Base-by-base conservation (phyloP, 306 rosid species). In the Cicer cuneatum region DNA sequence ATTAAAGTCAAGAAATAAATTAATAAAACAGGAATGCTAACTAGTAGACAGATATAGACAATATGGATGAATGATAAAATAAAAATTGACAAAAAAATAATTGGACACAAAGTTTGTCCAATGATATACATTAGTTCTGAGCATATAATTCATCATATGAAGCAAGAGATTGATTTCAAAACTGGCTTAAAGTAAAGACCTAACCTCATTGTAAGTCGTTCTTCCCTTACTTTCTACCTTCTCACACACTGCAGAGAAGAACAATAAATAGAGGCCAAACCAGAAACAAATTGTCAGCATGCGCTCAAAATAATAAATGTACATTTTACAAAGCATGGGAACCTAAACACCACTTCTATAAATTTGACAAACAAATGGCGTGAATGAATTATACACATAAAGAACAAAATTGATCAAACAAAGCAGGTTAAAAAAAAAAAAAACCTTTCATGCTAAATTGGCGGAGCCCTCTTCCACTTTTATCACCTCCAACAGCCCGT, bases 171-270 rank as follows among this genome's bases (percentile, higher is more conserved):
- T 59, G 2, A 42, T 72, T 60, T 67, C 45, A 56, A 51, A 40
- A 59, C 67, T 69, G 57, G 70, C 73, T 59, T 71, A 54, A 66
- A 69, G 69, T 62, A 75, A 76, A 62, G 51, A 67, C 46, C 91
- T 83, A 24, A 94, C 97, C 98, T 94, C 97, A 35, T 94, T 94
- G 75, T 94, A 94, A 62, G 96, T 91, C 57, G 98, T 94, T 76
- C 97, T 88, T 61, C 98, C 98, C 87, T 94, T 94, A 92, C 98
- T 91, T 83, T 94, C 97, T 72, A 94, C 98, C 83, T 94, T 94
- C 85, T 91, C 97, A n/a, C 98, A 94, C 37, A 94, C 98, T 94
- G 88, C 68, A 82, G 15, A 80, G 58, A 74, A 75, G 43, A 79
- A 42, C 68, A 74, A 80, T 49, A 51, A 68, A 73, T 41, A 79